Percentiles rank a stretch among this genome's conserved stretches.
Conservation (phyloP, 2,329 filamentous ascomycete genomes). For the Aspergillus sp. region DNA sequence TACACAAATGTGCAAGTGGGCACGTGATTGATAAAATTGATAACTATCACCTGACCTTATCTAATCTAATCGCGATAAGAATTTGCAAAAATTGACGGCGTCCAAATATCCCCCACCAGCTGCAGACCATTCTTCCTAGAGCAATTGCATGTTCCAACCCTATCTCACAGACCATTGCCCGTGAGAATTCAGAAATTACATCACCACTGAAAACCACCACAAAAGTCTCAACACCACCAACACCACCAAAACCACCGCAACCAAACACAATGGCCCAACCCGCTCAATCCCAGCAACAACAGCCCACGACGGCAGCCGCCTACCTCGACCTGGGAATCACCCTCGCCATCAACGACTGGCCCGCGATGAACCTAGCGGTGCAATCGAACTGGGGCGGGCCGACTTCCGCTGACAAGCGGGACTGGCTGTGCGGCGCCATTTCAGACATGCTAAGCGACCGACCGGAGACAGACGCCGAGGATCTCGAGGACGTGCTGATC, state of each 20-base stretch:
- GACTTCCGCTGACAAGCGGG: conserved; percentile 79
- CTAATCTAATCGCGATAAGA: conserved; percentile 8
- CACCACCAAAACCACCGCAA: conserved; percentile 5
- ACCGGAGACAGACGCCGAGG: conserved; percentile 67
- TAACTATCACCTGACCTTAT: conserved; percentile 15
- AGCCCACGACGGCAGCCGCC: conserved; percentile 51
- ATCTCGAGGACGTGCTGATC: conserved; percentile 79
- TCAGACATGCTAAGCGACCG: conserved; percentile 69
- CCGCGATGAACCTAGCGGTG: conserved; percentile 80
- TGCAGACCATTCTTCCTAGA: too few relatives aligned
- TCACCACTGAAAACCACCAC: background rate
- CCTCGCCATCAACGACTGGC: conserved; percentile 82
- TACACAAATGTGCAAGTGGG: too few relatives aligned
- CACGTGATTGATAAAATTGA: background rate
- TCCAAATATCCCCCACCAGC: background rate
- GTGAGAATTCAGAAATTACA: background rate
- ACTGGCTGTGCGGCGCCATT: conserved; percentile 91
- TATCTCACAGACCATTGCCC: too few relatives aligned
- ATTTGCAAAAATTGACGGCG: conserved; percentile 4
- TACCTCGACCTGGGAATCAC: conserved; percentile 85
- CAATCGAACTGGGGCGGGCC: conserved; percentile 85
- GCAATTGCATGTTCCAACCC: too few relatives aligned
- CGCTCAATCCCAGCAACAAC: conserved; percentile 13
- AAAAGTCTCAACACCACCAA: background rate
- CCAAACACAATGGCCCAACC: conserved; percentile 5